A percentile compares a stretch with the other conserved stretches of the same genome.
These are phyloP conservation scores for Phoma herbarum DNA, from an alignment of 2,329 filamentous ascomycete species.

Conservation along the genomic window DNA sequence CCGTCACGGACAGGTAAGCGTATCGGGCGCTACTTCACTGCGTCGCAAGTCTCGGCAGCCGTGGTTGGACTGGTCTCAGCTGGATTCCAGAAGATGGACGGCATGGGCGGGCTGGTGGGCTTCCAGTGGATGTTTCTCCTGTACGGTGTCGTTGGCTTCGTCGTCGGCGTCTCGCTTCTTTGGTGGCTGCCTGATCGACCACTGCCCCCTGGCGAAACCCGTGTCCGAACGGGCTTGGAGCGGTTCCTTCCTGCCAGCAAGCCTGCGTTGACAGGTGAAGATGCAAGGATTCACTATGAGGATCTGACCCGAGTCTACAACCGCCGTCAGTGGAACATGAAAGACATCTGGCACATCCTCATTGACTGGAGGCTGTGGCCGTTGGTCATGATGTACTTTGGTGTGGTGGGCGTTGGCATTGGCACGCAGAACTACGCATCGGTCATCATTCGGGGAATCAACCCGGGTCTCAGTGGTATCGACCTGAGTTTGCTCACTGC, in stretches of 20 bases:
- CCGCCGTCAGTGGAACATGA: constrained; percentile 73
- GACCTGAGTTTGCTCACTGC: constrained; percentile 84
- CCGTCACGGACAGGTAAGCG: constrained; percentile 85
- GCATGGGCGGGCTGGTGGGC: constrained; percentile 75
- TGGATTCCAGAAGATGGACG: constrained; percentile 92
- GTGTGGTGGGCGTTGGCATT: constrained; percentile 90
- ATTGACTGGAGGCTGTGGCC: constrained; percentile 91
- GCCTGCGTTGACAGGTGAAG: constrained; percentile 77
- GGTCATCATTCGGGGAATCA: constrained; percentile 83
- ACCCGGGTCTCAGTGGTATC: constrained; percentile 75
- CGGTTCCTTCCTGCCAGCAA: constrained; percentile 73
- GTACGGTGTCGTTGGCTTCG: constrained; percentile 78
- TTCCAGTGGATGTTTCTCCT: constrained; percentile 94
- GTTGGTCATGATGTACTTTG: constrained; percentile 89
- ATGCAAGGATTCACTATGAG: constrained; percentile 82
- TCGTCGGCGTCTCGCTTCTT: constrained; percentile 75
- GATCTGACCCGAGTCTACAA: constrained; percentile 85
- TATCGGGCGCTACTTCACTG: constrained; percentile 90
- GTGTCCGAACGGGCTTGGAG: constrained; percentile 61
- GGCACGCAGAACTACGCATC: constrained; percentile 88
- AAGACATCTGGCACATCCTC: constrained; percentile 74
- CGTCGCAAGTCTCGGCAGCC: constrained; percentile 85
- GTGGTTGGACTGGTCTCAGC: constrained; percentile 90
- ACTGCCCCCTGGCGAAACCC: constrained; percentile 72
- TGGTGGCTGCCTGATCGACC: constrained; percentile 94